Evolutionary conservation across 2,329 filamentous ascomycete species (phyloP).

Genomic region (Neocucurbitaria cava): DNA sequence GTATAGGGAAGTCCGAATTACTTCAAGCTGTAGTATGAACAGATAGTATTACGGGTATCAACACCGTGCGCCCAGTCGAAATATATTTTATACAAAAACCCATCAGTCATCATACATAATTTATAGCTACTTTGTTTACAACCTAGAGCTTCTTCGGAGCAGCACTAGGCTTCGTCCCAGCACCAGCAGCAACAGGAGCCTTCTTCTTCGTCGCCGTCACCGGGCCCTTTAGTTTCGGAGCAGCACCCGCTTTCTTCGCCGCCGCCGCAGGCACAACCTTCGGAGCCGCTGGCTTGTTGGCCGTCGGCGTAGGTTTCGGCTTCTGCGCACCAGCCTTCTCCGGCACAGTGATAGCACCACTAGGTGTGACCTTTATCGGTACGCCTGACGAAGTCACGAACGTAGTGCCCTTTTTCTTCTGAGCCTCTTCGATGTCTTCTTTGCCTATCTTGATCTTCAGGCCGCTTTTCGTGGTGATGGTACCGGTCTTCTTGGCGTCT

Average conservation of each 20-base stretch:
- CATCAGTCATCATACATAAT: not conserved
- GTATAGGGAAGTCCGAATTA: no score
- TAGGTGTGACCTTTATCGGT: slow-evolving; percentile 42
- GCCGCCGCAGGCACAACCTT: not conserved
- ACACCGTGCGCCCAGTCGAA: not conserved
- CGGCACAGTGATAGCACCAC: slow-evolving; percentile 29
- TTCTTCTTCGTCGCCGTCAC: slow-evolving; percentile 3
- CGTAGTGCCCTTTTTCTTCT: slow-evolving; percentile 33
- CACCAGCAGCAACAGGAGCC: not conserved
- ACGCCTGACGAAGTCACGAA: slow-evolving; percentile 40
- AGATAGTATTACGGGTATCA: no score
- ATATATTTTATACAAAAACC: not conserved
- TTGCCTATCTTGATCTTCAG: slow-evolving; percentile 40
- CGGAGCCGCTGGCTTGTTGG: slow-evolving; percentile 2
- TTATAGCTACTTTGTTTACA: slow-evolving; percentile 5
- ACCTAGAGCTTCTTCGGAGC: slow-evolving; percentile 8
- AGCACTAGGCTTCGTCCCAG: slow-evolving; percentile 8
- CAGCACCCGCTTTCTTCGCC: not conserved
- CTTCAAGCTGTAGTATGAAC: no score
- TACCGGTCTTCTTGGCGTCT: slow-evolving; percentile 41
- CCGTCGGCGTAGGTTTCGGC: slow-evolving; percentile 4
- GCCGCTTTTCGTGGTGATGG: slow-evolving; percentile 38
- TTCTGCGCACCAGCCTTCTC: slow-evolving; percentile 17
- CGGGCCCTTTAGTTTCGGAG: slow-evolving; percentile 2
- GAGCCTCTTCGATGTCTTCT: slow-evolving; percentile 41